Conservation (phyloP, 176 grass and related monocot species). For the Oryza officinalis region DNA sequence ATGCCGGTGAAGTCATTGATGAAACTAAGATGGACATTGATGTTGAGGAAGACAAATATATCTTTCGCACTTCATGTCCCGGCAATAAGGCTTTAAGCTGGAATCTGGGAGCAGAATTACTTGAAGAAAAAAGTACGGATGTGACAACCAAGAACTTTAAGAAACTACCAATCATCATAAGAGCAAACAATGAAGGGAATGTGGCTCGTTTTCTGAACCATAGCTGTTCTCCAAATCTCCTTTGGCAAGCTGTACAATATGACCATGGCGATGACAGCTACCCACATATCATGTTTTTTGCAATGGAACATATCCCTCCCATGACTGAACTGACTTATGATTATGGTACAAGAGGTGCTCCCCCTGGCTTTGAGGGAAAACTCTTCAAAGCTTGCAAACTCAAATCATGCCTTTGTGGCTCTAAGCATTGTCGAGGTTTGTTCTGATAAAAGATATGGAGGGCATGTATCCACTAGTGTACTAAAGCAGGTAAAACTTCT, state of each 20-base stretch:
- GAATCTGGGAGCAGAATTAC: conserved; percentile 55
- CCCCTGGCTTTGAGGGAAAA: conserved; percentile 23
- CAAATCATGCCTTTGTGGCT: conserved; percentile 51
- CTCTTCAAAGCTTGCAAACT: conserved; percentile 18
- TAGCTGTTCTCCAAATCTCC: conserved; percentile 67
- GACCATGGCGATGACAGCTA: conserved; percentile 51
- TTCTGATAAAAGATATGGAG: conserved; percentile 18
- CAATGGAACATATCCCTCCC: conserved; percentile 67
- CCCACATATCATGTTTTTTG: conserved; percentile 74
- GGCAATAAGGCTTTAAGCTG: conserved; percentile 33
- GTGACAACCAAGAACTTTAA: conserved; percentile 25
- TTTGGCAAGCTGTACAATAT: conserved; percentile 66
- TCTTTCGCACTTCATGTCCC: conserved; percentile 31
- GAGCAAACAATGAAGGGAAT: conserved; percentile 55
- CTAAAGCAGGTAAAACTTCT: conserved; percentile 26
- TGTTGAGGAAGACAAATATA: conserved; percentile 44
- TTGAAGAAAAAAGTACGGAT: conserved; percentile 31
- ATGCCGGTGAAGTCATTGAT: conserved; percentile 51
- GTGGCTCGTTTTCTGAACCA: conserved; percentile 72
- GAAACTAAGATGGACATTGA: conserved; percentile 32
- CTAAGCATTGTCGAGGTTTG: conserved; percentile 40
- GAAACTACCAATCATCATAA: conserved; percentile 49
- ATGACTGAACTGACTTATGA: conserved; percentile 73
- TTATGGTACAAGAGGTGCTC: conserved; percentile 53
- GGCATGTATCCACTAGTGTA: background rate